Evolutionary conservation across 305 asterid genomes (phyloP), one percentile per base, ranked within the genome.

Genomic region (Fraxinus platypoda): DNA sequence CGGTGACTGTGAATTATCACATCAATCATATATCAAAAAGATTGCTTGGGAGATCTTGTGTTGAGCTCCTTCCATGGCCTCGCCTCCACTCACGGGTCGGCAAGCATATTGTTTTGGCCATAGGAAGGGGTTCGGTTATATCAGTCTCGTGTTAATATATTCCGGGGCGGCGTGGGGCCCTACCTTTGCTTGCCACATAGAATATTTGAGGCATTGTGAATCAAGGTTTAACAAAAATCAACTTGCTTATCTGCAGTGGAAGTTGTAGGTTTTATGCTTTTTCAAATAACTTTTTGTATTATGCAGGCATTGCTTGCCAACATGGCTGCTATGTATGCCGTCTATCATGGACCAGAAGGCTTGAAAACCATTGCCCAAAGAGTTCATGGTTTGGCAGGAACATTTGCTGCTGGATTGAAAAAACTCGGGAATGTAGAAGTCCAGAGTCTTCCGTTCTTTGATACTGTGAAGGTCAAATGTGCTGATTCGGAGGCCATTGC

Each of bases 271-370:
- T 52, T 52, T 52, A 8, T 52, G 62, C 17, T 52, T 52, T 52
- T 52, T 15, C 62, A 52, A 52, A 52, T 52, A 52, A 52, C 62
- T n/a, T 52, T 46, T 52, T 17, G 62, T 52, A 17, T 52, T 4
- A 52, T 52, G 62, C 23, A 96, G 99, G 99, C 98, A 30, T 90
- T 96, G 91, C 95, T 96, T 62, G 98, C 99, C 25, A 93, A 94
- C 91, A 96, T 94, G 98, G 98, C 99, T 88, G 97, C 98, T 11
- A 94, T 93, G 98, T 96, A 88, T 85, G 99, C 98, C 73, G 93
- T 95, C 66, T 90, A 90, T 79, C 93, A 90, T 83, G 93, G 93
- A 79, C 92, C 93, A 0, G 98, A 91, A 86, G 99, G 99, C 85
- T 97, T 96, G 12, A 94, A 96, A 87, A 86, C 91, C 70, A 96